Evolutionary conservation across 129 eudicot genomes (phyloP), one percentile per base, ranked within the genome.

Genomic region (Tanacetum coccineum): DNA sequence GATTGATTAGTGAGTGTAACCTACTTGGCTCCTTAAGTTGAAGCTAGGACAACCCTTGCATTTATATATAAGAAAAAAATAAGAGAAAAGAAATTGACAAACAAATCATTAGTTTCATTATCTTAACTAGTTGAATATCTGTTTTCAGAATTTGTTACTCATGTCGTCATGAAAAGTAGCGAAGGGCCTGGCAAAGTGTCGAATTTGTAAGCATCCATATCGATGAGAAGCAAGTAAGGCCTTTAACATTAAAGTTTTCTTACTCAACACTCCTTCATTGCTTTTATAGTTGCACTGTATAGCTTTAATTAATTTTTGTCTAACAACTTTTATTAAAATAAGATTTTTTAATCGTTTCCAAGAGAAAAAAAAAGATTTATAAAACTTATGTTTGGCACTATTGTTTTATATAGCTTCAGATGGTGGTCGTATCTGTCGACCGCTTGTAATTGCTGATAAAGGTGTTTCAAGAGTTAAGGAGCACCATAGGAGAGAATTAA

Each of bases 361-460:
- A 22, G 2, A 22, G n/a, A n/a, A n/a, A 22, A 22, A 22, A 22
- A 22, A 22, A 22, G 25, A 22, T 22, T 18, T 57, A 9, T 57
- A n/a, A 20, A 57, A 11, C 13, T 39, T 39, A 2, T 30, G 21
- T 53, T 56, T 78, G 83, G 77, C 95, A 94, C 83, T 80, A 40
- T n/a, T 94, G 96, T 83, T 94, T 66, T 89, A 94, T 74, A 86
- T 93, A 76, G 96, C 99, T 48, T 93, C 96, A 12, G 99, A 93
- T 82, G 95, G 99, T 22, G 97, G 97, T 10, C 95, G 99, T 79
- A 96, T 94, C 54, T 94, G 99, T 74, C 96, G 99, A 48, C 99
- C 99, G 22, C 87, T 94, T 75, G 95, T 94, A 18, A 94, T 94
- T 75, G 99, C 96, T 52, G 99, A 94, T 67, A 87, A 76, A 58